These are phyloP conservation scores for Tolypocladium ophioglossoides DNA, from an alignment of 2,329 filamentous ascomycete species.

Conservation along the genomic window DNA sequence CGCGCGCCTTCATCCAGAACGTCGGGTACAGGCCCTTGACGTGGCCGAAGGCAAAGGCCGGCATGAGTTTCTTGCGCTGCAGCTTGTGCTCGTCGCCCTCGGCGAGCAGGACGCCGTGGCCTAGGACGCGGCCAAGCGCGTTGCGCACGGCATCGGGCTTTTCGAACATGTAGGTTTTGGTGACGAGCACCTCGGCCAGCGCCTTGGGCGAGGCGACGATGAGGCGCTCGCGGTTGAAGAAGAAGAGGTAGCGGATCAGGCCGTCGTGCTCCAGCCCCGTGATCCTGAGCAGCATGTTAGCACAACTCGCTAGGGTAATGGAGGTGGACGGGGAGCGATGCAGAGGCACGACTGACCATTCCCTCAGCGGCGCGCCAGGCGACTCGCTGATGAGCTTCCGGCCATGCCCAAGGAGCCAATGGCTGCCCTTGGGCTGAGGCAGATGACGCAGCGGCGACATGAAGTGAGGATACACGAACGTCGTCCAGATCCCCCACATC, in stretches of 20 bases:
- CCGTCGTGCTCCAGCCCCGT: constrained; percentile 55
- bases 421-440: constrained; percentile 30
- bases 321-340: too few species aligned
- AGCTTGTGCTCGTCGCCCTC: constrained; percentile 87
- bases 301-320: neutral
- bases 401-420: constrained; percentile 39
- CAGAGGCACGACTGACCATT: constrained; percentile 28
- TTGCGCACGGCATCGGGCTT: constrained; percentile 47
- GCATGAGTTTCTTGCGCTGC: constrained; percentile 69
- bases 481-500: constrained; percentile 26
- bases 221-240: constrained; percentile 54
- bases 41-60: constrained; percentile 77
- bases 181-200: constrained; percentile 59
- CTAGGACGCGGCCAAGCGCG: constrained; percentile 53
- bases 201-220: constrained; percentile 51
- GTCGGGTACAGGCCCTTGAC: constrained; percentile 75
- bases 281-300: constrained; percentile 38
- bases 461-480: constrained; percentile 37
- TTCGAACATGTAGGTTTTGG: constrained; percentile 58
- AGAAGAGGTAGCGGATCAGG: constrained; percentile 53
- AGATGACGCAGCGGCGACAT: constrained; percentile 39
- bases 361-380: constrained; percentile 32
- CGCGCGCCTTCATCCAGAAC: constrained; percentile 70
- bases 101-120: constrained; percentile 63
- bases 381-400: constrained; percentile 25